Percentiles rank a stretch among this genome's conserved stretches.
phyloP scores from a whole-genome alignment of 192 early-diverging fungal genomes.

The Coemansia sp. region DNA sequence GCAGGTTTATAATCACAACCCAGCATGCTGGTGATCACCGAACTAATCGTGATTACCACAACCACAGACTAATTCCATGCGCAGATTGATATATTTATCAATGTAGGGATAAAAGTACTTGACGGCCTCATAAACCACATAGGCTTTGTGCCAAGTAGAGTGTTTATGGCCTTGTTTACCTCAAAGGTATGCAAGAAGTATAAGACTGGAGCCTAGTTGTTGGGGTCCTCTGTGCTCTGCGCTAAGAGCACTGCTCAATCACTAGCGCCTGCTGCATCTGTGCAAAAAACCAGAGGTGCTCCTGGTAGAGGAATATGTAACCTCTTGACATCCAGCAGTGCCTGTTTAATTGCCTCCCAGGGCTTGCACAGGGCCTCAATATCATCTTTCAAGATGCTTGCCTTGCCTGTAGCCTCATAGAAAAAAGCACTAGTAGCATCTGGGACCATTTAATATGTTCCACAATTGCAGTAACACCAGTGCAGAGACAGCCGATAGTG shows the following conservation, averaged over 20 bases:
- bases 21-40: no score
- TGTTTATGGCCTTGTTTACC: slow-evolving; percentile 2
- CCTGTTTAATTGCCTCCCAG: slow-evolving; percentile 13
- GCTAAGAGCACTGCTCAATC: neutral
- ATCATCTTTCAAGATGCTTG: neutral
- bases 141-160: slow-evolving; percentile 23
- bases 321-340: no score
- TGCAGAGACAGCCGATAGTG: slow-evolving; percentile 7
- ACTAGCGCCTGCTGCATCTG: no score
- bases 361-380: neutral
- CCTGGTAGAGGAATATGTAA: no score
- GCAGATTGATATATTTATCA: slow-evolving; percentile 15
- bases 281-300: no score
- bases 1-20: no score
- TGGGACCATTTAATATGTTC: slow-evolving; percentile 21
- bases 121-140: slow-evolving; percentile 11
- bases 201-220: slow-evolving; percentile 15
- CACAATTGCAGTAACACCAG: slow-evolving; percentile 19
- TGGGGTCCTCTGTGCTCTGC: slow-evolving; percentile 6
- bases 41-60: no score
- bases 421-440: slow-evolving; percentile 21
- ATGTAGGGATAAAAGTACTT: slow-evolving; percentile 29
- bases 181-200: slow-evolving; percentile 23
- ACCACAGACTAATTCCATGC: no score
- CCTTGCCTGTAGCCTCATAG: slow-evolving; percentile 15